These are phyloP conservation scores for Pseudohalonectria lignicola DNA, from an alignment of 2,329 filamentous ascomycete genomes.

Conservation along the genomic window DNA sequence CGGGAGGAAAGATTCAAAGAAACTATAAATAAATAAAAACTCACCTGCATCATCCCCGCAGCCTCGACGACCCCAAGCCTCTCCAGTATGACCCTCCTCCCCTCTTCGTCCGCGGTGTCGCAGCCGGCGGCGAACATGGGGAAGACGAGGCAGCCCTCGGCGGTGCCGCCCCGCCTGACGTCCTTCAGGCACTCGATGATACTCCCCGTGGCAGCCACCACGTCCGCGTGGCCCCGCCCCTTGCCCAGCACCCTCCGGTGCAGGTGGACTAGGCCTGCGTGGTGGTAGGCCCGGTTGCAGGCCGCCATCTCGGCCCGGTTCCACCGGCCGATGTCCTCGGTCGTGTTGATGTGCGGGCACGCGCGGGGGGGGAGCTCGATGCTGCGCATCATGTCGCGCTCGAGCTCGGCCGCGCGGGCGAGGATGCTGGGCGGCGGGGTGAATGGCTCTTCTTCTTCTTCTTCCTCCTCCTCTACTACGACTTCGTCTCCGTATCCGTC, in stretches of 20 bases:
- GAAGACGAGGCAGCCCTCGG: constrained; percentile 66
- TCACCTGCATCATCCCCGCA: constrained; percentile 66
- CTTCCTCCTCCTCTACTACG: too few species aligned
- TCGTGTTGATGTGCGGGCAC: constrained; percentile 34
- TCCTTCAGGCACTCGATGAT: constrained; percentile 52
- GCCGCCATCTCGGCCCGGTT: constrained; percentile 56
- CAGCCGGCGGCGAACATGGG: constrained; percentile 78
- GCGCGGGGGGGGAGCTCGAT: constrained; percentile 28
- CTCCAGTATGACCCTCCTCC: constrained; percentile 51
- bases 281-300: constrained; percentile 70
- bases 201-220: constrained; percentile 50
- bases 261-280: constrained; percentile 66
- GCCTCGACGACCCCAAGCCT: constrained; percentile 58
- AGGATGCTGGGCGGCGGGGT: constrained; percentile 41
- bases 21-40: constrained; percentile 12
- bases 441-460: constrained; percentile 33
- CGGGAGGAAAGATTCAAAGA: not conserved
- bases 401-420: constrained; percentile 45
- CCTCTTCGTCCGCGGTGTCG: constrained; percentile 46
- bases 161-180: constrained; percentile 55
- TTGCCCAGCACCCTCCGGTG: constrained; percentile 62
- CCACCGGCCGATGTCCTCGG: constrained; percentile 40
- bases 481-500: too few species aligned
- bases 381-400: constrained; percentile 49
- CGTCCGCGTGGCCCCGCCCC: constrained; percentile 41